A percentile compares a stretch with the other conserved stretches of the same genome.
These are phyloP conservation scores for Liriodendron chinense DNA, from an alignment of 164 flowering plant genomes.

Conservation along the genomic window DNA sequence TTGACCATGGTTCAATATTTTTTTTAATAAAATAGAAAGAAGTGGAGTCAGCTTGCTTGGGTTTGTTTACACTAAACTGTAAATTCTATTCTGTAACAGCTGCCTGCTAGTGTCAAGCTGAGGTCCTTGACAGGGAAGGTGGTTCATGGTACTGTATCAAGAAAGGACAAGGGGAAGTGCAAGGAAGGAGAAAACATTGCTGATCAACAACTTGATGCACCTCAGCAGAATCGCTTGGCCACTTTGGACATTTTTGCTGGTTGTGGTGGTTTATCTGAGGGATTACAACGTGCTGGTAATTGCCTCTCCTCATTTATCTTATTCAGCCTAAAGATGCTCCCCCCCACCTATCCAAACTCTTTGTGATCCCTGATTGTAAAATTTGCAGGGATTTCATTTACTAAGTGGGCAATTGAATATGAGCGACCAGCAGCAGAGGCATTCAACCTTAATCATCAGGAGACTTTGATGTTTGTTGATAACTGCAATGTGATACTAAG, in stretches of 20 bases:
- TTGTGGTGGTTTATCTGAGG: conserved; percentile 97
- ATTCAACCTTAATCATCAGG: conserved; percentile 79
- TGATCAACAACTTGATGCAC: conserved; percentile 19
- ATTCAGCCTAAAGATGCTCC: background rate
- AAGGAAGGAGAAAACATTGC: conserved; percentile 55
- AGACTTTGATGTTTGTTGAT: conserved; percentile 53
- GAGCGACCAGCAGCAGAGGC: conserved; percentile 95
- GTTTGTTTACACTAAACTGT: background rate
- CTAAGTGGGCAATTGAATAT: conserved; percentile 98
- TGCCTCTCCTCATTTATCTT: background rate
- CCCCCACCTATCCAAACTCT: background rate
- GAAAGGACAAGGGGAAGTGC: conserved; percentile 80
- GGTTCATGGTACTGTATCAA: conserved; percentile 30
- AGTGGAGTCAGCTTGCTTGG: too few species aligned
- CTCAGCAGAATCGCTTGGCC: conserved; percentile 41
- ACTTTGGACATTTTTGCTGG: conserved; percentile 98
- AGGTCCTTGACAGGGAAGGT: conserved; percentile 30
- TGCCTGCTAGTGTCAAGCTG: conserved; percentile 56
- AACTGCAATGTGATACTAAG: conserved; percentile 93
- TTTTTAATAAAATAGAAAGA: background rate
- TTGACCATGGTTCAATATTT: background rate
- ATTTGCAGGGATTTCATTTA: conserved; percentile 57
- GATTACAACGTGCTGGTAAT: conserved; percentile 71
- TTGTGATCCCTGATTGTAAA: conserved; percentile 9
- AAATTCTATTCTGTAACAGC: conserved; percentile 32